Conservation (phyloP, 1,284 basidiomycete genomes). For the Microbotryomycetes sp. region DNA sequence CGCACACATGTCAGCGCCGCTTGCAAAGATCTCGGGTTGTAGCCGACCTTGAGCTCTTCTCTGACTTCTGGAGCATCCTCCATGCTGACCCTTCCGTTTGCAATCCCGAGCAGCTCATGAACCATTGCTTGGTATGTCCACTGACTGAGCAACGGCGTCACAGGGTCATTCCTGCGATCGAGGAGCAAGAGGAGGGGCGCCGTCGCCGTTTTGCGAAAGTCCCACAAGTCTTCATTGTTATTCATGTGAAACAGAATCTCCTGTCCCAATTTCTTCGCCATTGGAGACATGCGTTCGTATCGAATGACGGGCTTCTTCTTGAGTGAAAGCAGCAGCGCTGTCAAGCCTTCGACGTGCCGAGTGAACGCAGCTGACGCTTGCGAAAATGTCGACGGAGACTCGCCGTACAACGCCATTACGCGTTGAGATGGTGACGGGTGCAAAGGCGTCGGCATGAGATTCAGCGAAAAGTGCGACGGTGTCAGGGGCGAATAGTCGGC, state of each 20-base stretch:
- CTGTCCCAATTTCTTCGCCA: slow-evolving; percentile 80
- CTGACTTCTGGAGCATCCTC: slow-evolving; percentile 76
- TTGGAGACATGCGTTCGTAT: slow-evolving; percentile 85
- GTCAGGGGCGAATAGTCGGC: slow-evolving; percentile 86
- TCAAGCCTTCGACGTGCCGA: slow-evolving; percentile 71
- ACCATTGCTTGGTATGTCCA: slow-evolving; percentile 99
- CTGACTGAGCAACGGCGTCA: slow-evolving; percentile 92
- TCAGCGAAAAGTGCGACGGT: slow-evolving; percentile 81
- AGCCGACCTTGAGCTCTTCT: slow-evolving; percentile 70
- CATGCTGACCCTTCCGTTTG: slow-evolving; percentile 85
- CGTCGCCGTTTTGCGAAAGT: slow-evolving; percentile 49
- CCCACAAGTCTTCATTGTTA: slow-evolving; percentile 46
- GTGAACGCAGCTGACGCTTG: slow-evolving; percentile 66
- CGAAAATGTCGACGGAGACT: slow-evolving; percentile 31
- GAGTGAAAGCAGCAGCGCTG: slow-evolving; percentile 79
- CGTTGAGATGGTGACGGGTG: slow-evolving; percentile 48
- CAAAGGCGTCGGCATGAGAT: slow-evolving; percentile 34
- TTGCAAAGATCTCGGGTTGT: too few species aligned
- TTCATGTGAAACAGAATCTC: slow-evolving; percentile 56
- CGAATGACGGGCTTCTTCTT: slow-evolving; percentile 86
- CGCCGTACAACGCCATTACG: slow-evolving; percentile 32
- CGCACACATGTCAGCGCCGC: not conserved
- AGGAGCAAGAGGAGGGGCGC: slow-evolving; percentile 50
- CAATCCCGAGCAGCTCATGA: slow-evolving; percentile 88
- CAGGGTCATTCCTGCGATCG: slow-evolving; percentile 93